These are phyloP conservation scores for Diutina scorzettiae DNA, from an alignment of 1,139 yeast species.

Conservation along the genomic window DNA sequence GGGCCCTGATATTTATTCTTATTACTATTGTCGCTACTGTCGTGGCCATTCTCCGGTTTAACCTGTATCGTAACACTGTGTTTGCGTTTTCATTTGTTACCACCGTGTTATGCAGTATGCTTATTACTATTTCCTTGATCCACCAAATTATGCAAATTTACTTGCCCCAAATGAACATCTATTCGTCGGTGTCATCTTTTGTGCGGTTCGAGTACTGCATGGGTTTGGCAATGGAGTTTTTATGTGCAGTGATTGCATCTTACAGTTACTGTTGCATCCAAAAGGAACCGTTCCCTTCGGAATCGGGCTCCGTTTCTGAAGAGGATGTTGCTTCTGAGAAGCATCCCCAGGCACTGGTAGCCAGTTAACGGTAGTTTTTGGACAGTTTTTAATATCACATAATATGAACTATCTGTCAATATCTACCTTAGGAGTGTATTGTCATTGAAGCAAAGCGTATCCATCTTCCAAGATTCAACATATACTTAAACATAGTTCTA, in stretches of 20 bases:
- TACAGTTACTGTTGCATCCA: slow-evolving; percentile 4
- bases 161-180: background rate
- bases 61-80: background rate
- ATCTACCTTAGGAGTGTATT: too few species aligned
- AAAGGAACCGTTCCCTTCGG: background rate
- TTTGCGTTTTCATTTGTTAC: slow-evolving; percentile 1
- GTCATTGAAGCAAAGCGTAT: too few species aligned
- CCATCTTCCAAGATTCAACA: background rate
- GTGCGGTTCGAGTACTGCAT: slow-evolving; percentile 1
- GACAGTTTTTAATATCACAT: background rate
- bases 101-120: background rate
- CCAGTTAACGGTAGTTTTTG: background rate
- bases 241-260: slow-evolving; percentile 3
- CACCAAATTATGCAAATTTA: background rate
- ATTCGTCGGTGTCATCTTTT: background rate
- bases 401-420: background rate
- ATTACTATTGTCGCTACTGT: background rate
- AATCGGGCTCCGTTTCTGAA: background rate
- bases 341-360: background rate
- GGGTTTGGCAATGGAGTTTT: background rate
- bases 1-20: background rate
- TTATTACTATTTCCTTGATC: background rate
- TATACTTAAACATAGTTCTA: background rate
- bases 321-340: background rate
- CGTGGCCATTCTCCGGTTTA: background rate